Percentiles rank a stretch among this genome's conserved stretches.
These are phyloP conservation scores for Gymnopus androsaceus DNA, from an alignment of 1,284 basidiomycete species.

Conservation along the genomic window DNA sequence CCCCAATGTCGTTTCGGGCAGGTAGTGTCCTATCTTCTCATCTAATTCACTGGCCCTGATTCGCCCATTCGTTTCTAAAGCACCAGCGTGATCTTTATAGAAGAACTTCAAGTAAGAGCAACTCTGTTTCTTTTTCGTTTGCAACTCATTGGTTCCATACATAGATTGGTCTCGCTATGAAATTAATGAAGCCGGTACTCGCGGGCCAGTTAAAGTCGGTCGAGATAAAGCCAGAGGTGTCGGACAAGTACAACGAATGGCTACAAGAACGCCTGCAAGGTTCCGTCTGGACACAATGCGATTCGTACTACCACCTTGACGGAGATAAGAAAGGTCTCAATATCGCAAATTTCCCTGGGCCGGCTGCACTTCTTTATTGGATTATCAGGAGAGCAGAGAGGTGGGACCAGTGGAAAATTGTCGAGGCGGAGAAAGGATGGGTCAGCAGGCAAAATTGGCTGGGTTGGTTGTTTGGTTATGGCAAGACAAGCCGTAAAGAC, in stretches of 20 bases:
- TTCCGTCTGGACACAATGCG: constrained; percentile 51
- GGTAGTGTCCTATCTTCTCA: too few relatives aligned
- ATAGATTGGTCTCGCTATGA: constrained; percentile 46
- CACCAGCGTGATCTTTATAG: constrained; percentile 51
- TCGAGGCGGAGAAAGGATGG: constrained; percentile 36
- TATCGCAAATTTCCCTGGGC: constrained; percentile 45
- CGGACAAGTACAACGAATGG: constrained; percentile 47
- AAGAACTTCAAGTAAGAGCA: constrained; percentile 49
- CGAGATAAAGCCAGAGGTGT: constrained; percentile 43
- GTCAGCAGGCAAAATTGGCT: constrained; percentile 14
- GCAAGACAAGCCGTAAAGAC: too few relatives aligned
- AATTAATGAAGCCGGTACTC: constrained; percentile 51
- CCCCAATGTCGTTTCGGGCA: constrained; percentile 54
- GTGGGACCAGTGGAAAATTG: constrained; percentile 42
- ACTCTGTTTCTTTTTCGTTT: not conserved
- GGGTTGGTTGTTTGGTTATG: too few relatives aligned
- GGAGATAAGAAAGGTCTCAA: constrained; percentile 26
- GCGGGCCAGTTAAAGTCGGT: constrained; percentile 46
- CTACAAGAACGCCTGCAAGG: constrained; percentile 43
- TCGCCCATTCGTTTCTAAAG: too few relatives aligned
- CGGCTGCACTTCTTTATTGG: constrained; percentile 52
- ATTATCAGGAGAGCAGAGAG: constrained; percentile 34
- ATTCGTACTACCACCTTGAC: constrained; percentile 48
- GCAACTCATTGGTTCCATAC: not conserved
- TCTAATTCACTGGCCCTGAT: too few relatives aligned